Evolutionary conservation across 331 rosid species (phyloP), one percentile per base, ranked within the genome.

Genomic region (Acacia pycnantha): DNA sequence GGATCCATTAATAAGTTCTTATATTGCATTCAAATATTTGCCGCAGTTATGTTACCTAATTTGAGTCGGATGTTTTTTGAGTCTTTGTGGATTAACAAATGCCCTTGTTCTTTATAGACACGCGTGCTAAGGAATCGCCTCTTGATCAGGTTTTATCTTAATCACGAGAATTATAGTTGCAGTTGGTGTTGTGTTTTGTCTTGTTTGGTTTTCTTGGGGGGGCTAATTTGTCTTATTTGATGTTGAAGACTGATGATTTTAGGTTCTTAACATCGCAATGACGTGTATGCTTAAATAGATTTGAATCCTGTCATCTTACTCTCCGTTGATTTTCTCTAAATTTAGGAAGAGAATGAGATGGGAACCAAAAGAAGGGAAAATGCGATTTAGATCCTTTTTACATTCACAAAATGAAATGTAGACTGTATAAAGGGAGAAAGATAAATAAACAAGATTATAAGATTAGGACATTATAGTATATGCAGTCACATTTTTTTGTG

Each of bases 21-120:
- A 31, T 31, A 21, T 11, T 70, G 47, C 69, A 59, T 53, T 76
- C 61, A 80, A 59, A 48, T 66, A 54, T 31, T 13, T 26, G 59
- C 41, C 9, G 76, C 61, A 44, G 56, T 56, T 80, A 35, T 59
- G 50, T 58, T 15, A 64, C n/a, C 70, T 29, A 64, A 62, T 27
- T 62, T 62, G 40, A 61, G 37, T 27, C 4, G 1, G 68, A 61
- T 61, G 35, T 59, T 59, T 6, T 51, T 5, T 51, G 44, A 43
- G 11, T 27, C 21, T n/a, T 46, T 3, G 9, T 47, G 61, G 59
- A 27, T 78, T 51, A 29, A 50, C 24, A 43, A 31, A 22, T 31
- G 67, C 24, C 73, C 4, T 24, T 58, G 74, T 68, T 62, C 50
- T 40, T 79, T 37, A 37, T 79, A 64, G 72, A 64, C 59, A 24